Evolutionary conservation across 2,329 filamentous ascomycete species (phyloP), one percentile per base, ranked within the genome.

Genomic region (Xylaria sp.): DNA sequence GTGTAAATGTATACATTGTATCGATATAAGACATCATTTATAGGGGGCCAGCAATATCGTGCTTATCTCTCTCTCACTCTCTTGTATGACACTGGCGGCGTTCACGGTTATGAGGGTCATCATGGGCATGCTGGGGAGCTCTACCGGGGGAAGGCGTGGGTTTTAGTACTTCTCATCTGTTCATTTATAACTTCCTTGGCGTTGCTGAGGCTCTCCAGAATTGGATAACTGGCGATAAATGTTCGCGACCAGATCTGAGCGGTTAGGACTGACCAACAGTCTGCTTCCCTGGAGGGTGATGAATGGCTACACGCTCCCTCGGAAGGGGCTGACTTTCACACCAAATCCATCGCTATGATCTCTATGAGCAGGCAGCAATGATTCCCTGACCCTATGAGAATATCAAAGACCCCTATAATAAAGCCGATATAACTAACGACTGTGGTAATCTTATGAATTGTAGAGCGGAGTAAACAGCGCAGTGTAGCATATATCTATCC

Each of bases 51-150:
- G 25, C 34, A 25, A 54, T 48, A 65, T 65, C 5, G 48, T 63
- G 28, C 41, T 48, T 37, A 51, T 28, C 37, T 48, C 18, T 58
- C 41, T 51, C 51, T 63, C 67, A 25, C 23, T 25, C 23, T 28
- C 28, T 28, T 28, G 69, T 58, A 70, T 67, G 61, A 67, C 64
- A 70, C 23, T 23, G 67, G 69, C 67, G 69, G 69, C 67, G 69
- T 71, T 69, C 44, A 61, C 48, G 64, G 61, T 65, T 57, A 54
- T 59, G 63, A 57, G 51, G 46, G 39, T 57, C 48, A 65, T 52
- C 48, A 62, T 56, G 55, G 41, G 41, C 54, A 58, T 59, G 20
- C 23, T 69, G 31, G 48, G 52, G 62, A 52, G 57, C 56, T 9
- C 9, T 25, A 9, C 10, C 9, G 8, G 23, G 13, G 55, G 55